phyloP scores from a whole-genome alignment of 2,329 filamentous ascomycete genomes.

The Sporothrix variecibatus region DNA sequence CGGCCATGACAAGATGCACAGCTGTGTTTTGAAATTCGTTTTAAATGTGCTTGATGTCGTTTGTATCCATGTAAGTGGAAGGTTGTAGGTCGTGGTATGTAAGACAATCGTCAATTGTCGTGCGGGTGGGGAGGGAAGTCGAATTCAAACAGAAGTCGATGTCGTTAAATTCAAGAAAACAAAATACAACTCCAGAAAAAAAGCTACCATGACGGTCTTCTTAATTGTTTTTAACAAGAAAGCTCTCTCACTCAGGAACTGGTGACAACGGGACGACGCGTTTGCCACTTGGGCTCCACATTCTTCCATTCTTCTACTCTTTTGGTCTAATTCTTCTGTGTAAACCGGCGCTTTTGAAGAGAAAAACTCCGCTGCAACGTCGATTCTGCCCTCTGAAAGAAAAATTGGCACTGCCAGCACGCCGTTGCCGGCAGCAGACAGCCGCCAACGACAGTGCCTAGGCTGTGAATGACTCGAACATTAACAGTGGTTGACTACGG shows the following conservation, averaged over 20 bases:
- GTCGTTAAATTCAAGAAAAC: background rate
- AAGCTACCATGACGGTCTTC: background rate
- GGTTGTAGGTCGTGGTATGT: background rate
- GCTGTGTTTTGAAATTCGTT: background rate
- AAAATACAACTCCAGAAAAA: background rate
- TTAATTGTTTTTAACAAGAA: background rate
- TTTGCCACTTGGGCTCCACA: conserved; percentile 11
- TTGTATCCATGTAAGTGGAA: background rate
- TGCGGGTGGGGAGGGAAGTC: background rate
- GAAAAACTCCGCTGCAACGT: background rate
- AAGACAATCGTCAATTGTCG: background rate
- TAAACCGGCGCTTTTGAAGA: background rate
- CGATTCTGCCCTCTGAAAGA: background rate
- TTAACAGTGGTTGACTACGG: background rate
- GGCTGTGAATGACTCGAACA: background rate
- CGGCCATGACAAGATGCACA: background rate
- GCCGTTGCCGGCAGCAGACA: conserved; percentile 6
- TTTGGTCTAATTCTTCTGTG: background rate
- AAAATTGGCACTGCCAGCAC: background rate
- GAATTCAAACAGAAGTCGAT: background rate
- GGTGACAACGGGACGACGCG: background rate
- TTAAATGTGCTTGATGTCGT: too few species aligned
- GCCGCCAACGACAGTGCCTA: background rate
- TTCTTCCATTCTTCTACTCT: background rate
- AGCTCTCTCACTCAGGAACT: background rate